These are phyloP conservation scores for Aureobasidium sp. DNA, from an alignment of 2,329 filamentous ascomycete species.

Conservation along the genomic window DNA sequence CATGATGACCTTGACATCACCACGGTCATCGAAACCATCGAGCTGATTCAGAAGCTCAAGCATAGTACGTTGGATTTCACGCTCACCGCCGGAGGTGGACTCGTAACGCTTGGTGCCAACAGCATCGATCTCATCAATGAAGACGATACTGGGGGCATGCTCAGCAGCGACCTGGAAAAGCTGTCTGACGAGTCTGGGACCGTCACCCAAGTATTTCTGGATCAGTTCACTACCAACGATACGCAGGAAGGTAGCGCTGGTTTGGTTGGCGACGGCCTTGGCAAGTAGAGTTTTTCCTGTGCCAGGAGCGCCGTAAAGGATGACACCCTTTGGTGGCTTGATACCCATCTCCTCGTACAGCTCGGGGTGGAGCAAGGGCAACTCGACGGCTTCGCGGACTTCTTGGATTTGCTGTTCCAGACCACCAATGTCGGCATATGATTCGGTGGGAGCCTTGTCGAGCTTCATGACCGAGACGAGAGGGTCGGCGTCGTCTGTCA, in stretches of 20 bases:
- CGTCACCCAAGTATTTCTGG: slow-evolving; percentile 97
- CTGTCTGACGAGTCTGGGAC: slow-evolving; percentile 86
- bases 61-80: slow-evolving; percentile 98
- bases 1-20: slow-evolving; percentile 99
- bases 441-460: slow-evolving; percentile 96
- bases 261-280: slow-evolving; percentile 96
- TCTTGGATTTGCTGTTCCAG: slow-evolving; percentile 94
- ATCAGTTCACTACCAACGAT: slow-evolving; percentile 97
- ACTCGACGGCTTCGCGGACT: slow-evolving; percentile 91
- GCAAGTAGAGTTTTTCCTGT: slow-evolving; percentile 94
- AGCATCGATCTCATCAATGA: slow-evolving; percentile 98
- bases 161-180: slow-evolving; percentile 94
- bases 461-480: slow-evolving; percentile 98
- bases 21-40: slow-evolving; percentile 96
- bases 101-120: slow-evolving; percentile 99
- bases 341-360: slow-evolving; percentile 99
- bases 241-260: slow-evolving; percentile 94
- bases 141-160: slow-evolving; percentile 93
- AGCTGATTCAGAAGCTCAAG: slow-evolving; percentile 96
- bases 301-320: slow-evolving; percentile 92
- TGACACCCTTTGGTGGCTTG: slow-evolving; percentile 98
- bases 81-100: slow-evolving; percentile 90
- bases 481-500: slow-evolving; percentile 93
- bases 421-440: slow-evolving; percentile 96
- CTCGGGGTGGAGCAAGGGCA: slow-evolving; percentile 90